Evolutionary conservation across 2,329 filamentous ascomycete species (phyloP).

Genomic region (Trichophyton mentagrophytes): DNA sequence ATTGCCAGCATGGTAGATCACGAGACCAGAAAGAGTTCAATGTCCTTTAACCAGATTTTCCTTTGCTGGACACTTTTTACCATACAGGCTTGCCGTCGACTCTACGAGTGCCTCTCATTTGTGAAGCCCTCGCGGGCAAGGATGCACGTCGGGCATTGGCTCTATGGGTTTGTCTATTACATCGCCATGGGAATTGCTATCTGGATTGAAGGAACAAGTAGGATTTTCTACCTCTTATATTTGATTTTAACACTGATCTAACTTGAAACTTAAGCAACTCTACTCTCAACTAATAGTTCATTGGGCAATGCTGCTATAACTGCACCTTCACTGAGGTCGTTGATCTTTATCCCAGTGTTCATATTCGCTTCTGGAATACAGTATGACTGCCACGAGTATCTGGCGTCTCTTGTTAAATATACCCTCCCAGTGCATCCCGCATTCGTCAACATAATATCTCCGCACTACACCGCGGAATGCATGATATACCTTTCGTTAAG

Average conservation of each 20-base stretch:
- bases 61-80: conserved; percentile 61
- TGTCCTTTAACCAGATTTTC: conserved; percentile 50
- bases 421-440: conserved; percentile 60
- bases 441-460: conserved; percentile 63
- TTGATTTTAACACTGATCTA: background rate
- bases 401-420: conserved; percentile 66
- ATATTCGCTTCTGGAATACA: conserved; percentile 59
- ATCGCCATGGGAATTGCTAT: conserved; percentile 57
- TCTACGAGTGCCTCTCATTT: conserved; percentile 61
- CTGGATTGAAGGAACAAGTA: conserved; percentile 74
- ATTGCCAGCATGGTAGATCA: conserved; percentile 34
- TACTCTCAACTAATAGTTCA: conserved; percentile 8
- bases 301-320: conserved; percentile 25
- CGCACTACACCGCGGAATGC: conserved; percentile 87
- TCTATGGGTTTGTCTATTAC: conserved; percentile 69
- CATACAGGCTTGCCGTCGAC: conserved; percentile 59
- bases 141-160: conserved; percentile 81
- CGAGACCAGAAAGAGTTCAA: conserved; percentile 30
- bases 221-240: conserved; percentile 17
- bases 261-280: conserved; percentile 3
- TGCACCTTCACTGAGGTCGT: conserved; percentile 38
- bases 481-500: conserved; percentile 70
- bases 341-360: conserved; percentile 51
- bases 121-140: conserved; percentile 54
- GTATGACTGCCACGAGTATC: conserved; percentile 57